Evolutionary conservation across 176 grass and related monocot genomes (phyloP), one percentile per base, ranked within the genome.

Genomic region (Rhynchospora pubera): DNA sequence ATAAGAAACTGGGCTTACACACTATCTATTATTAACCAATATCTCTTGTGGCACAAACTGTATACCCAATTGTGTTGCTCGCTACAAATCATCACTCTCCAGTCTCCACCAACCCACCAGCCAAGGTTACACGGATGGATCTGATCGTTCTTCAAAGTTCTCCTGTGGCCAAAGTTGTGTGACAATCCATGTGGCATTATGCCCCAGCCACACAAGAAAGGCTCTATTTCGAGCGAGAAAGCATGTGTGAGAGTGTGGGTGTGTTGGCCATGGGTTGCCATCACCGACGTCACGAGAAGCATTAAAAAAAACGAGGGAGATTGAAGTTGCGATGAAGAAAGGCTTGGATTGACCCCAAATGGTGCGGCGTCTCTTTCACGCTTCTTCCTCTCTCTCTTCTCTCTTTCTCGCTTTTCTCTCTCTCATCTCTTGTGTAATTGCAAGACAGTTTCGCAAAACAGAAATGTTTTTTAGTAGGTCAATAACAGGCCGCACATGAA

Each of bases 321-420:
- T 47, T 69, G 55, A 75, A 72, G 51, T 52, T 62, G 26, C 3
- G 26, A 34, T 68, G 71, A 83, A 57, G 64, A 80, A 69, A 67
- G 89, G 62, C 7, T 22, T 59, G 84, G 32, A 39, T 74, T 23
- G 34, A 42, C 32, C 73, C 72, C 83, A 90, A 85, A 86, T 93
- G 88, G 91, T 62, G 62, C 73, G 71, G 52, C 83, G 74, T 85
- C 83, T 78, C 82, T 83, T 76, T 74, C 82, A 26, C 65, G 64
- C 91, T 62, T 93, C 39, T 16, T 39, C 78, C 46, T 72, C 30
- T 47, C 21, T 12, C n/a, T 69, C 63, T 51, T 63, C 72, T 57
- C 21, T 78, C 74, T 39, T 23, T 28, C 22, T 57, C 6, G 24
- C 59, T 65, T n/a, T 13, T 48, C 21, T 12, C n/a, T 69, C 63